These are phyloP conservation scores for Exophiala calicioides DNA, from an alignment of 2,329 filamentous ascomycete genomes.

Conservation along the genomic window DNA sequence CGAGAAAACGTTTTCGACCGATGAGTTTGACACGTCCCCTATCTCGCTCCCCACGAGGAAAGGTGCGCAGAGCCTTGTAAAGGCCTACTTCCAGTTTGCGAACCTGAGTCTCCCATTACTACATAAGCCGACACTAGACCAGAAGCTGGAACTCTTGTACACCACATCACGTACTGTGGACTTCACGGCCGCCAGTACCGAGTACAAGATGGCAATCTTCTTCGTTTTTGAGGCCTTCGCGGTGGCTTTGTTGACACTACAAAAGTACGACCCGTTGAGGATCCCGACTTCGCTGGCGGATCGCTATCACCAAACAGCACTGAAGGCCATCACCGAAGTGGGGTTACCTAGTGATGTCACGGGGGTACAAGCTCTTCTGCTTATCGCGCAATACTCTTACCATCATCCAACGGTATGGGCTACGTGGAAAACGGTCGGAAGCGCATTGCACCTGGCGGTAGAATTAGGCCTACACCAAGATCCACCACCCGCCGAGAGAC, in stretches of 20 bases:
- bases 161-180: slow-evolving; percentile 8
- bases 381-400: slow-evolving; percentile 20
- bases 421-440: slow-evolving; percentile 18
- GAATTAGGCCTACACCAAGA: slow-evolving; percentile 18
- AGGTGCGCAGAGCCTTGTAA: slow-evolving; percentile 14
- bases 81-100: slow-evolving; percentile 19
- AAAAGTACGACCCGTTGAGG: slow-evolving; percentile 19
- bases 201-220: slow-evolving; percentile 12
- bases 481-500: neutral
- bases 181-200: slow-evolving; percentile 3
- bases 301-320: slow-evolving; percentile 13
- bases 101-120: slow-evolving; percentile 16
- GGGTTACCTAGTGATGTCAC: slow-evolving; percentile 10
- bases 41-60: slow-evolving; percentile 15
- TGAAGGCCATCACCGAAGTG: slow-evolving; percentile 7
- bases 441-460: slow-evolving; percentile 15
- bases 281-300: slow-evolving; percentile 19
- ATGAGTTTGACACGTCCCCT: slow-evolving; percentile 11
- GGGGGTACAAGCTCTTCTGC: slow-evolving; percentile 19
- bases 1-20: neutral
- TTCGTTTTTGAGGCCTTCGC: slow-evolving; percentile 19
- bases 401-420: slow-evolving; percentile 19
- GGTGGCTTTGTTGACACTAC: slow-evolving; percentile 14
- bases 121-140: slow-evolving; percentile 13
- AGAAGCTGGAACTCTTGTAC: slow-evolving; percentile 11